Base-by-base conservation (phyloP, 1,139 yeast species). In the Pichia sp. region DNA sequence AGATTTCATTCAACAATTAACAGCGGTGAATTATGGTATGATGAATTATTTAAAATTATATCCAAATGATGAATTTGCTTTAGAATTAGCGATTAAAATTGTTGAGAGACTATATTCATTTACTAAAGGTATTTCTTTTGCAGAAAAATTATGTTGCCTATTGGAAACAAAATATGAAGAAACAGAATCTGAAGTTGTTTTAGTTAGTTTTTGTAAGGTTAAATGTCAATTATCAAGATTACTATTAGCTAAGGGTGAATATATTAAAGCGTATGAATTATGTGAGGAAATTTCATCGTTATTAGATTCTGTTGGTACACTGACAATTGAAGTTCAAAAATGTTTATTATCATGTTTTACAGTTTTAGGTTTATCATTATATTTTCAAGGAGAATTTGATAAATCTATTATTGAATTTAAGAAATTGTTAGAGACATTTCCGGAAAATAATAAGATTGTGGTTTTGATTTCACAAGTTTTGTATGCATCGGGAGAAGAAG, bases 391-490 rank as follows among this genome's bases (percentile, higher is more conserved):
- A 25, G 74, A 80, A 31, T 78, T 82, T 58, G 82, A 78, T 46
- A 72, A 70, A 9, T 79, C 97, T 0, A 64, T 92, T 45, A 78
- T 73, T 4, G 80, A 82, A 57, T 80, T 90, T 57, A 80, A 77
- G 51, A 62, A 67, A 33, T 78, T 92, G 9, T 65, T 87, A 45
- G 73, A 73, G 45, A 65, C 70, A 20, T 74, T 80, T 23, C 73
- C 75, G 9, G 75, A 71, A 37, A 77, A 82, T 3, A 58, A 73
- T 50, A 73, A 81, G 50, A 71, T 87, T n/a, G 79, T 87, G 12
- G 76, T 83, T 6, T 66, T 92, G 34, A 73, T 87, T 27, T 79
- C 95, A 0, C 95, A 87, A 58, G 82, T 89, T 1, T 70, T 92
- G 43, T 82, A 84, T 69, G 86, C 87, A 1, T 78, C 78, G 47